Base-by-base conservation (phyloP, 805 yeast species). In the Candida corydali region DNA sequence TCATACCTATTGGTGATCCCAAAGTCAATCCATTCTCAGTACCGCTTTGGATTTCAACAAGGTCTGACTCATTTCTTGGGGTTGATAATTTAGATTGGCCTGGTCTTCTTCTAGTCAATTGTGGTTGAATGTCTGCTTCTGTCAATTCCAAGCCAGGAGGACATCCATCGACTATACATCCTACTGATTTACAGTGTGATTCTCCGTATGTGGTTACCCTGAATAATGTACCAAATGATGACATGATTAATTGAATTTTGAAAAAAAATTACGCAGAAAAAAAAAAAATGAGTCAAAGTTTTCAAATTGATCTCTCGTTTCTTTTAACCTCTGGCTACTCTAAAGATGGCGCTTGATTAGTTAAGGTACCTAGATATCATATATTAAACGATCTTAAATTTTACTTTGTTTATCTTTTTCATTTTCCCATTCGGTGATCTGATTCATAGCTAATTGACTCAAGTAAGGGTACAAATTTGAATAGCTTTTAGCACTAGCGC, bases 111-210 rank as follows among this genome's bases (percentile, higher is more conserved):
- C 98, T 80, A 16, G 95, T 81, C 51, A 93, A 68, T 70, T 93
- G 98, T 12, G 97, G 95, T 69, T 93, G 98, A 48, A 93, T 76
- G 55, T 93, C 98, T 4, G 68, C 78, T 61, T 86, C 97, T 12
- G 83, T 74, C 37, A 93, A 75, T 6, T 78, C 73, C 76, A 93
- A 72, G 22, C 96, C 96, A 19, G 98, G 97, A 20, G 98, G 98
- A 28, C 88, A 93, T 41, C 98, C 98, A 50, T 93, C 98, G 26
- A 93, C 96, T 43, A 93, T 93, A 65, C 98, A 93, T 22, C 98
- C 98, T 28, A 93, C 98, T 8, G 96, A 86, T 53, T 80, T 84
- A 69, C 98, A 93, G 69, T 93, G 98, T 7, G 96, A 87, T 61
- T 93, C 98, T 47, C 98, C 98, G 70, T 88, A 91, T 20, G 98